Base-by-base conservation (phyloP, 148 eudicot genomes). In the Chenopodium quinoa region DNA sequence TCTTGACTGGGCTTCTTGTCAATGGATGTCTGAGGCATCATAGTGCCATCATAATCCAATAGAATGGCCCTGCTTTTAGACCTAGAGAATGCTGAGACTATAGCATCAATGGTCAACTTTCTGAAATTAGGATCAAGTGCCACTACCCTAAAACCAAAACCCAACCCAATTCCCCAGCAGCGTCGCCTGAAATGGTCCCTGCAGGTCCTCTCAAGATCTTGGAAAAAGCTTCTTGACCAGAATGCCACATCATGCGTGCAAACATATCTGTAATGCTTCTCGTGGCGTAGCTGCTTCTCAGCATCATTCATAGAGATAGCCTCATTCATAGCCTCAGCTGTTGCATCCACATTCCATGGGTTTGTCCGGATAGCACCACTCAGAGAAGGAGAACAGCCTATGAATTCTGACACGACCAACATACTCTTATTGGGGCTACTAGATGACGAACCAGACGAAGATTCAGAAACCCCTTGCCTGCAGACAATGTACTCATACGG, bases 61-160 rank as follows among this genome's bases (percentile, higher is more conserved):
- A 86, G 69, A 67, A 86, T 86, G 68, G 82, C 88, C 52, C 88
- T 86, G 32, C 80, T 86, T 73, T 81, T 81, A 3, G 88, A 77
- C 77, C 79, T 83, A 54, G 69, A 75, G 37, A 76, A 86, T 50
- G 84, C 80, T n/a, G 88, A 86, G 66, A 81, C 86, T 40, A 86
- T 83, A 60, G 80, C 81, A 78, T 86, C 88, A n/a, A 86, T 69
- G 34, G 84, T 65, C 60, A 86, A 60, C 77, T 86, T 86, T 71
- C 82, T 83, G 77, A 86, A 86, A 83, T 75, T 83, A 73, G 88
- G 88, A 81, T 79, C 82, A 4, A 86, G 76, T 20, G 88, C 83
- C 11, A 86, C 88, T 2, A 86, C 88, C 76, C 88, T 86, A 75
- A 86, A 86, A n/a, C 88, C 85, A 68, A 86, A 83, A 56, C 88